Percentiles rank a stretch among this genome's conserved stretches.
These are phyloP conservation scores for Clathrus columnatus DNA, from an alignment of 768 basidiomycete genomes.

Conservation along the genomic window DNA sequence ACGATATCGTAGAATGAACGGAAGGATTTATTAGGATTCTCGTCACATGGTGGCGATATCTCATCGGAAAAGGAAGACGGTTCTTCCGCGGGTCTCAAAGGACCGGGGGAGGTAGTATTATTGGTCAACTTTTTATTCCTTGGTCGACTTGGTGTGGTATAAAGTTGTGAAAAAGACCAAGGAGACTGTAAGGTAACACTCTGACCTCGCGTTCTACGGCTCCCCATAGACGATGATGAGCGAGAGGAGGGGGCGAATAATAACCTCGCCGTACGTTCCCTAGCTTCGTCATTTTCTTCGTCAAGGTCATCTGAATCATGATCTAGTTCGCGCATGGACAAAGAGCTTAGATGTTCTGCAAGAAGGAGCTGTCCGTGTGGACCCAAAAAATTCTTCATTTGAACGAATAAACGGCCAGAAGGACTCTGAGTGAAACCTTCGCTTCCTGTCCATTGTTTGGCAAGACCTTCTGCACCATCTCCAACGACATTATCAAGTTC, in stretches of 20 bases:
- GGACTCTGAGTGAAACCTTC: conserved; percentile 34
- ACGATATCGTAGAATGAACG: background rate
- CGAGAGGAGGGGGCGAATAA: conserved; percentile 35
- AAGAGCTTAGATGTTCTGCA: conserved; percentile 25
- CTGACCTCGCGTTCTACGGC: background rate
- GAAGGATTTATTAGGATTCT: background rate
- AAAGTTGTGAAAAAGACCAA: background rate
- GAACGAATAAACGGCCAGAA: conserved; percentile 21
- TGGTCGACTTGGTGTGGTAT: background rate
- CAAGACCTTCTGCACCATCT: conserved; percentile 34
- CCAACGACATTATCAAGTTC: conserved; percentile 58
- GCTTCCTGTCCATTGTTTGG: conserved; percentile 47
- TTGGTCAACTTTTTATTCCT: background rate
- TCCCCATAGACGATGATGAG: background rate
- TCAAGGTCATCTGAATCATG: conserved; percentile 34
- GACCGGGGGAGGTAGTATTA: too few relatives aligned
- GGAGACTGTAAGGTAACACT: background rate
- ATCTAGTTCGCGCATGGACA: conserved; percentile 21
- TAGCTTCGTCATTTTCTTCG: conserved; percentile 37
- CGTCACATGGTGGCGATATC: background rate
- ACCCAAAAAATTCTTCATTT: conserved; percentile 6
- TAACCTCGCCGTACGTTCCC: conserved; percentile 45
- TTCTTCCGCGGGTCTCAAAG: background rate
- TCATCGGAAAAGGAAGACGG: background rate
- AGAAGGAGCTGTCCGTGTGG: conserved; percentile 26